Base-by-base conservation (phyloP, 148 eudicot genomes). In the Nepenthes gracilis region DNA sequence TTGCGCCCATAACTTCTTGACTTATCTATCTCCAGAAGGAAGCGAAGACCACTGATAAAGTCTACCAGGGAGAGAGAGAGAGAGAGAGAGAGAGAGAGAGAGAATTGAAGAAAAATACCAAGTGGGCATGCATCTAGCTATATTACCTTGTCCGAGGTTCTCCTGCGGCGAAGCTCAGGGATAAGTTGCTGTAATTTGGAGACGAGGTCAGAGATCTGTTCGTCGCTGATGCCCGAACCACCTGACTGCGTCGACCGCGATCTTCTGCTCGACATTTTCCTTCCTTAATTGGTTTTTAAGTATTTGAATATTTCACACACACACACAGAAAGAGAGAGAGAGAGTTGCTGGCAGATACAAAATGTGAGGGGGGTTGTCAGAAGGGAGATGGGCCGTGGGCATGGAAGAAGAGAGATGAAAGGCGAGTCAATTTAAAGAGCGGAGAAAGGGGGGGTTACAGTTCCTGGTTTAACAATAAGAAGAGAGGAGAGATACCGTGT, bases 161-260 rank as follows among this genome's bases (percentile, higher is more conserved):
- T 63, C 53, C 82, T 70, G 23, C 67, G 60, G 36, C 92, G 85
- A 54, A 88, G 64, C 73, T 84, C 94, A 37, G 97, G 97, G 54
- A 90, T 74, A 43, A 90, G 88, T 52, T 74, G 86, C 57, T 85
- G 96, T 69, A 88, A 69, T 63, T 85, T 82, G 70, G 74, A 72
- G 43, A 88, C 82, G 33, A 88, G 86, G 60, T 85, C 89, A 12
- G 87, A 77, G 34, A 88, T 86, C 66, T 90, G 97, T 54, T 86
- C 97, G 37, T 90, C 97, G 59, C 70, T 82, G 5, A 90, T 90
- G 48, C 71, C 69, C 5, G 36, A 71, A 47, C 78, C 85, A 37
- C 63, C 61, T 0, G 81, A 74, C 15, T 80, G 85, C 64, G 86
- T 75, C 1, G 95, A 74, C 36, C 90, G 86, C 4, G 97, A 87